Conservation (phyloP, 148 eudicot species). For the Nepenthes mirabilis region DNA sequence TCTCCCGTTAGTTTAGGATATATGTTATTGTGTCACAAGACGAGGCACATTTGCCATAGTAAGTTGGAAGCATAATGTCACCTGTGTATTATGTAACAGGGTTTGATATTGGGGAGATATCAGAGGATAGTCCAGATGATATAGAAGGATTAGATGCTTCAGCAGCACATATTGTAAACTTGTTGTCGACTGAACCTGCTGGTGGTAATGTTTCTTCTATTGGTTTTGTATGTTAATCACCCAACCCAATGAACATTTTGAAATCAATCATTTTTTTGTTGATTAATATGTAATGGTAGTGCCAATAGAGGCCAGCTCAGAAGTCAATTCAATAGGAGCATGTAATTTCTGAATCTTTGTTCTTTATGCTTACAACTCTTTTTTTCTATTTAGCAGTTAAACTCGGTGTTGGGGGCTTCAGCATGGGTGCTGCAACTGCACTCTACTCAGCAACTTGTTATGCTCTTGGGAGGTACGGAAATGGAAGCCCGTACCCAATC, state of each 20-base stretch:
- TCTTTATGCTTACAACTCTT: background rate
- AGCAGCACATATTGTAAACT: constrained; percentile 76
- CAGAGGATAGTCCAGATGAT: constrained; percentile 84
- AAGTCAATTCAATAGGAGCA: background rate
- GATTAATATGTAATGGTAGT: background rate
- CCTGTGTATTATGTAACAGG: constrained; percentile 27
- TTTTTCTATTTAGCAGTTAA: constrained; percentile 40
- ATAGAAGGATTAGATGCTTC: constrained; percentile 91
- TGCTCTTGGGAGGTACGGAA: constrained; percentile 62
- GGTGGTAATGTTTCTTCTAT: constrained; percentile 38
- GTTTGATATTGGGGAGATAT: constrained; percentile 83
- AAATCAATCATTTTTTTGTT: background rate
- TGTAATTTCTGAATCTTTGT: background rate
- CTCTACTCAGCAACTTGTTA: constrained; percentile 93
- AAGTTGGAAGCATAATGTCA: background rate
- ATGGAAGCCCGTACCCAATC: constrained; percentile 62
- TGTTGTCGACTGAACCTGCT: constrained; percentile 87
- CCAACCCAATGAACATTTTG: background rate
- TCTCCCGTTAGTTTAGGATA: background rate
- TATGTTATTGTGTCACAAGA: too few species aligned
- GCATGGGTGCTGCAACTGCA: constrained; percentile 92
- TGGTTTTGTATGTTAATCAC: background rate
- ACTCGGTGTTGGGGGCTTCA: constrained; percentile 96
- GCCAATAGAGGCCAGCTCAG: too few species aligned
- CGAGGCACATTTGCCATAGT: too few species aligned